Conservation (phyloP, 768 basidiomycete species). For the Cystobasidium ongulense region DNA sequence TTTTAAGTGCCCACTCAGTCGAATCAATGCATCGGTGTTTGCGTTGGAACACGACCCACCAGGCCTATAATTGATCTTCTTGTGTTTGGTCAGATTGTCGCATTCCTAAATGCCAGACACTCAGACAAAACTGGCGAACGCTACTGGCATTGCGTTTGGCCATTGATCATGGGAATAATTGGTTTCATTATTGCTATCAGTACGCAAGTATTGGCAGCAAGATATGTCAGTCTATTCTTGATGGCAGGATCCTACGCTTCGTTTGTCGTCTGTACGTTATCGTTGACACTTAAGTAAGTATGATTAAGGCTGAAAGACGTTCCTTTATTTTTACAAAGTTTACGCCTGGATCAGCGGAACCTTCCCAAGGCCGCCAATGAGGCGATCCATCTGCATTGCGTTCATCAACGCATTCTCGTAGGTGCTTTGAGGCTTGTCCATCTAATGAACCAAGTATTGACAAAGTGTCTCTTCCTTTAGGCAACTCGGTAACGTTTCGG, state of each 20-base stretch:
- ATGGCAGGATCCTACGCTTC: conserved; percentile 46
- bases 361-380: conserved; percentile 71
- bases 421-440: neutral
- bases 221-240: conserved; percentile 50
- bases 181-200: conserved; percentile 62
- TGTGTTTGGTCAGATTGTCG: neutral
- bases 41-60: neutral
- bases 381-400: conserved; percentile 75
- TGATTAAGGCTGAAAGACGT: neutral
- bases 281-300: neutral
- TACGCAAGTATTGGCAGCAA: conserved; percentile 55
- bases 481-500: conserved; percentile 72
- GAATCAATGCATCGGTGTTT: too few relatives aligned
- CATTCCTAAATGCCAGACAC: conserved; percentile 47
- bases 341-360: conserved; percentile 52
- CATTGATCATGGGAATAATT: conserved; percentile 56
- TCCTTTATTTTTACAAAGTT: conserved; percentile 35
- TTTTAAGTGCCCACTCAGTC: too few relatives aligned
- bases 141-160: conserved; percentile 57
- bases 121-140: conserved; percentile 66
- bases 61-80: neutral
- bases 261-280: conserved; percentile 6
- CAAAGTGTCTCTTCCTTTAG: conserved; percentile 50
- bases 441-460: neutral
- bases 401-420: conserved; percentile 41